Percentiles rank a stretch among this genome's conserved stretches.
Evolutionary conservation across 805 yeast species (phyloP).

Genomic region (Dipodascopsis uninucleata): DNA sequence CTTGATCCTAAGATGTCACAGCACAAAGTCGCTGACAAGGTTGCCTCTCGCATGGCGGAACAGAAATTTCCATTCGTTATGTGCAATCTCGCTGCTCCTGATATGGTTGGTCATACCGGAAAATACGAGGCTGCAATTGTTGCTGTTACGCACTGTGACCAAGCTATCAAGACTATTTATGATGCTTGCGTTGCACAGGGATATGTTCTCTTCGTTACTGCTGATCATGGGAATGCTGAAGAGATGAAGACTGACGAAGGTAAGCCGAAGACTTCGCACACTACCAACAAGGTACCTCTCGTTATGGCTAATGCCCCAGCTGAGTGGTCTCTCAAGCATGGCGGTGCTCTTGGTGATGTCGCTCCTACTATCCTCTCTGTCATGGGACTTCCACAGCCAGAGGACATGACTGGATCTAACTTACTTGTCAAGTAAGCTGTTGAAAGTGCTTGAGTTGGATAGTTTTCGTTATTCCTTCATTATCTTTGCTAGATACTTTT

Average conservation of each 20-base stretch:
- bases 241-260: constrained; percentile 30
- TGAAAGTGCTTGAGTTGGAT: background rate
- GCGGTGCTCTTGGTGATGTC: constrained; percentile 30
- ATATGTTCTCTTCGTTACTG: constrained; percentile 27
- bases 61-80: constrained; percentile 28
- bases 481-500: too few species aligned
- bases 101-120: constrained; percentile 31
- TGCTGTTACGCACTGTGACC: constrained; percentile 29
- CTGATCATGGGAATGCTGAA: constrained; percentile 32
- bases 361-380: constrained; percentile 29
- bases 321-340: constrained; percentile 23
- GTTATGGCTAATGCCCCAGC: constrained; percentile 29
- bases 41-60: constrained; percentile 24
- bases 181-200: constrained; percentile 23
- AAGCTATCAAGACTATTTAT: constrained; percentile 25
- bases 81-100: constrained; percentile 31
- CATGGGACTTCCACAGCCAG: constrained; percentile 27
- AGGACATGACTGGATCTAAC: constrained; percentile 28
- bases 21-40: constrained; percentile 28
- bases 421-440: constrained; percentile 8
- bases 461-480: too few species aligned
- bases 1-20: constrained; percentile 29
- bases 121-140: constrained; percentile 29
- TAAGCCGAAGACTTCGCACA: constrained; percentile 29
- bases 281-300: constrained; percentile 29